Percentiles rank a stretch among this genome's conserved stretches.
These are phyloP conservation scores for Pseudevernia furfuracea DNA, from an alignment of 495 filamentous ascomycete genomes.

Conservation along the genomic window DNA sequence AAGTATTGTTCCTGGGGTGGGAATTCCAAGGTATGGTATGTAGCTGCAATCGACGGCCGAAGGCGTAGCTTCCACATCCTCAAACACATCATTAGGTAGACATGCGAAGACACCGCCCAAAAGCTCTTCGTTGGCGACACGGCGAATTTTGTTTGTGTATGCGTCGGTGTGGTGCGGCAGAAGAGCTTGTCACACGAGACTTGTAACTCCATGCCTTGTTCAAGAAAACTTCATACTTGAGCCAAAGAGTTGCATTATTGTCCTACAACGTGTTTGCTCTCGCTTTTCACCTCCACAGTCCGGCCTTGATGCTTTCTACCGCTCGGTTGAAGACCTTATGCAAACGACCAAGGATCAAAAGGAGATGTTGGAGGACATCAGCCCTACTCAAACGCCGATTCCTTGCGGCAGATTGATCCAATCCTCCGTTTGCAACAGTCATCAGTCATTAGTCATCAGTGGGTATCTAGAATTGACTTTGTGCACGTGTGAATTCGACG, in stretches of 20 bases:
- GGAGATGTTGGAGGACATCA: background rate
- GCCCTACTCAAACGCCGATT: background rate
- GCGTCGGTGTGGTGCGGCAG: background rate
- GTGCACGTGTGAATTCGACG: no score
- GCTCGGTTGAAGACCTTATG: background rate
- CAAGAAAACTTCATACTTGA: no score
- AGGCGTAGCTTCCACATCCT: background rate
- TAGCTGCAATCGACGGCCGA: background rate
- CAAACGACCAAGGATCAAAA: background rate
- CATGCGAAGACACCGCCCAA: background rate
- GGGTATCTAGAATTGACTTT: background rate
- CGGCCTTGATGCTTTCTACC: background rate
- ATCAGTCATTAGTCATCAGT: no score
- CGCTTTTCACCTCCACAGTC: no score
- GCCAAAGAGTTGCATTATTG: background rate
- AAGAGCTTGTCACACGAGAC: background rate
- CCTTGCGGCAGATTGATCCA: background rate
- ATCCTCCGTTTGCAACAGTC: no score
- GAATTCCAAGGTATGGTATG: no score
- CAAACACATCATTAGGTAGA: background rate
- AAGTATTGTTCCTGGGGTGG: background rate
- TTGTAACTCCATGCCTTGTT: no score
- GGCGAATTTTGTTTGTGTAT: background rate
- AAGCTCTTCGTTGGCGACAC: background rate
- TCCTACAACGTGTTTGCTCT: background rate